Evolutionary conservation across 495 filamentous ascomycete species (phyloP).

Genomic region (Penicillium parvum): DNA sequence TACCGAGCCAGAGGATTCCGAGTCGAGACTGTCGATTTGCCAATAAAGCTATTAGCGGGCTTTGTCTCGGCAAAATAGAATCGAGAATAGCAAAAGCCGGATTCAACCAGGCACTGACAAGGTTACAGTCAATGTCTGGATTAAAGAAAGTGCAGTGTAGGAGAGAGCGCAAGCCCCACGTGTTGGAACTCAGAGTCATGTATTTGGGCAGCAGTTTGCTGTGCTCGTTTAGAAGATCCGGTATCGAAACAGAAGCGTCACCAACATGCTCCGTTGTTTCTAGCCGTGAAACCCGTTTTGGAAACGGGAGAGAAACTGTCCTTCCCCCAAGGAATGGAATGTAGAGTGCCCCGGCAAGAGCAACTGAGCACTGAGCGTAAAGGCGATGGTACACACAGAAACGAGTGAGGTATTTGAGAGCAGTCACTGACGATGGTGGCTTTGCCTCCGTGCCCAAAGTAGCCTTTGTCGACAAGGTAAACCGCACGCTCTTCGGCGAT

Average conservation of each 20-base stretch:
- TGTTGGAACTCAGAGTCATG: slow-evolving; percentile 25
- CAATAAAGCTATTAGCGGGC: slow-evolving; percentile 9
- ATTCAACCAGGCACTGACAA: slow-evolving; percentile 32
- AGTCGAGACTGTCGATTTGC: slow-evolving; percentile 17
- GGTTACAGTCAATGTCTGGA: slow-evolving; percentile 24
- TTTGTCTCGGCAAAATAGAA: slow-evolving; percentile 7
- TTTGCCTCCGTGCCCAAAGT: neutral
- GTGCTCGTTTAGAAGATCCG: slow-evolving; percentile 13
- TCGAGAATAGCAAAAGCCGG: slow-evolving; percentile 24
- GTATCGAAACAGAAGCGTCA: slow-evolving; percentile 6
- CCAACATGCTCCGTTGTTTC: neutral
- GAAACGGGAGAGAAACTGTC: slow-evolving; percentile 16
- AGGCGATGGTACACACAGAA: slow-evolving; percentile 22
- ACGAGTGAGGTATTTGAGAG: slow-evolving; percentile 25
- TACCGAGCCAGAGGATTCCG: slow-evolving; percentile 25
- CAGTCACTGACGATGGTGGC: slow-evolving; percentile 14
- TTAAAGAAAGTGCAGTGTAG: slow-evolving; percentile 29
- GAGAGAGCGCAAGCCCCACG: slow-evolving; percentile 25
- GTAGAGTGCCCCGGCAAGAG: slow-evolving; percentile 24
- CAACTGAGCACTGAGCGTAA: slow-evolving; percentile 26
- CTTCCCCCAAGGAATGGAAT: slow-evolving; percentile 19
- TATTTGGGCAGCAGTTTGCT: slow-evolving; percentile 17
- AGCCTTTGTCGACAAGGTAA: slow-evolving; percentile 1
- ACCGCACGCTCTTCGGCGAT: slow-evolving; percentile 1
- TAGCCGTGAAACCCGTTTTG: slow-evolving; percentile 6